Evolutionary conservation across 2,329 filamentous ascomycete genomes (phyloP).

Genomic region (Sordariomycetes sp.): DNA sequence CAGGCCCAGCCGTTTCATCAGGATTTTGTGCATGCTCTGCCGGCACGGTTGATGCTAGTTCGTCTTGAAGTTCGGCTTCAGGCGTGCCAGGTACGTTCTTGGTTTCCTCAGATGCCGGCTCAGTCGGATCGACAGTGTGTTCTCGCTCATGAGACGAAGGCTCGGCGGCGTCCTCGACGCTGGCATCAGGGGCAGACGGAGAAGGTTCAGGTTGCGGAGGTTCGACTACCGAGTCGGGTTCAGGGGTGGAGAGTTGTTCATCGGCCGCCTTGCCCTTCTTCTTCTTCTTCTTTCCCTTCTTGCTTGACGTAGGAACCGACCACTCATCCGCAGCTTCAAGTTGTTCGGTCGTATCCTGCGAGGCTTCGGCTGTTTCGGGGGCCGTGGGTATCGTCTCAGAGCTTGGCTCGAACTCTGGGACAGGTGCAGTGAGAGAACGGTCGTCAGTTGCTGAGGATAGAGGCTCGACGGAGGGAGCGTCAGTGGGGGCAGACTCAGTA

Average conservation of each 20-base stretch:
- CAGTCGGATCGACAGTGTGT: not conserved
- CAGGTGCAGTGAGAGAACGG: not conserved
- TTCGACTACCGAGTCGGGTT: not conserved
- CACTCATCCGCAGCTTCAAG: not conserved
- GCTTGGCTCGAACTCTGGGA: not conserved
- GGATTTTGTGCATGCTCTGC: not conserved
- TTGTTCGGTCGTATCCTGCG: not conserved
- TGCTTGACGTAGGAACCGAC: not conserved
- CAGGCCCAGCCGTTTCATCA: not conserved
- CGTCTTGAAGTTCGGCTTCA: not conserved
- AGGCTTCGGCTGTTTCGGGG: not conserved
- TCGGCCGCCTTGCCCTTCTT: not conserved
- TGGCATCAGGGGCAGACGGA: not conserved
- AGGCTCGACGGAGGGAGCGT: not conserved
- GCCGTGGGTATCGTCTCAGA: not conserved
- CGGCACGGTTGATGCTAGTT: not conserved
- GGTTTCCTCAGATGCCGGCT: not conserved
- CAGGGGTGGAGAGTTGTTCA: not conserved
- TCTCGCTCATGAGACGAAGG: not conserved
- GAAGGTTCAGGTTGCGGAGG: not conserved
- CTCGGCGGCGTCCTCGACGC: not conserved
- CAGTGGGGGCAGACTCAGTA: not conserved
- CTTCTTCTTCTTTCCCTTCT: conserved; percentile 4
- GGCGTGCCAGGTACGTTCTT: not conserved
- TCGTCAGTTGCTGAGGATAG: not conserved